Base-by-base conservation (phyloP, 345 rosid genomes). In the Citrus cavaleriei region DNA sequence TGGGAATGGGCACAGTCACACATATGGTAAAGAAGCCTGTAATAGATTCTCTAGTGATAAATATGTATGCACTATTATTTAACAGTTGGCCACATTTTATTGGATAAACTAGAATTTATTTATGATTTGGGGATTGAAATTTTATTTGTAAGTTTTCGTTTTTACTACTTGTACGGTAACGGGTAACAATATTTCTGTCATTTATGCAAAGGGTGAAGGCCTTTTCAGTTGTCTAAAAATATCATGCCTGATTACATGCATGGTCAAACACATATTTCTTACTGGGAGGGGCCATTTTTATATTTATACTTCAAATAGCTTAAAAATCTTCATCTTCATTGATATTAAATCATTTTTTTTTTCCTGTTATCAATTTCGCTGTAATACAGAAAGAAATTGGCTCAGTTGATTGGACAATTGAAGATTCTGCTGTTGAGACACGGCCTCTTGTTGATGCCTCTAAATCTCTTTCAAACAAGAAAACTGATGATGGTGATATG, bases 401-500 rank as follows among this genome's bases (percentile, higher is more conserved):
- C 64, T 77, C 74, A n/a, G 68, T 81, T 68, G 74, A 69, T 78
- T 76, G 64, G 77, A 81, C 79, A 18, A 70, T 65, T 22, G 89
- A 87, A 83, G 68, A 81, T 77, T 81, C 65, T 60, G 68, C 78
- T 70, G 85, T 74, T 79, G 84, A 82, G 70, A 63, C 79, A 38
- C 46, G 8, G 67, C 79, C 77, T 74, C 51, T 61, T 46, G 85
- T 81, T 82, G 82, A 83, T 38, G 40, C 69, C 72, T 79, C 38
- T 67, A 64, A 75, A 64, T 42, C 35, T 70, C 40, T 46, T 67
- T 68, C 73, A 30, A 65, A 58, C 68, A 79, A 74, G 57, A 78
- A 79, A 78, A 67, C 66, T 80, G 58, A 18, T 75, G 90, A 59
- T 76, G 78, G 70, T 60, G 85, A 80, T 72, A 51, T 60, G 75